Evolutionary conservation across 495 filamentous ascomycete genomes (phyloP).

Genomic region (Pyrenopolyporus hunteri): DNA sequence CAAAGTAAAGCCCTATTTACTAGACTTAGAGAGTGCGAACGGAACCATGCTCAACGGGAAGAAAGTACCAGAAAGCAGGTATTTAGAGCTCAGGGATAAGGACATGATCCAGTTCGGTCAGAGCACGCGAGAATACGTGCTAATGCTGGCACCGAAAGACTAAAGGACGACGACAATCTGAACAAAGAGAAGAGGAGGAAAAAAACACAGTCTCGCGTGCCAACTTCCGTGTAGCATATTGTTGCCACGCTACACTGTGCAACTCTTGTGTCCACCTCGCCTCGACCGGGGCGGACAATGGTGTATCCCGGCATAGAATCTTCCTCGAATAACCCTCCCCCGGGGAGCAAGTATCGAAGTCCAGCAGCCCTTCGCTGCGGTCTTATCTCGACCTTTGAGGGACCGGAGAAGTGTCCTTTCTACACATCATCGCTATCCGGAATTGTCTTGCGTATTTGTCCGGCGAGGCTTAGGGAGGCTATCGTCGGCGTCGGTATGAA

Average conservation of each 20-base stretch:
- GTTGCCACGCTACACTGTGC: conserved; percentile 20
- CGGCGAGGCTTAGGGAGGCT: conserved; percentile 25
- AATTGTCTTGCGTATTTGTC: conserved; percentile 1
- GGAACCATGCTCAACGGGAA: conserved; percentile 85
- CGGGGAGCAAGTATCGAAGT: background rate
- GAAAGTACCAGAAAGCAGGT: conserved; percentile 72
- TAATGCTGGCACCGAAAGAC: conserved; percentile 68
- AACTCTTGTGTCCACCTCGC: conserved; percentile 6
- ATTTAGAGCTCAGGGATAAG: conserved; percentile 84
- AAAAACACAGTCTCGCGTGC: conserved; percentile 1
- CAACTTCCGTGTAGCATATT: background rate
- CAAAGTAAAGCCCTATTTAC: conserved; percentile 85
- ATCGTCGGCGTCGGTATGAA: conserved; percentile 41
- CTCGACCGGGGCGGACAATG: conserved; percentile 1
- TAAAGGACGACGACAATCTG: conserved; percentile 29
- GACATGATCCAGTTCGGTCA: conserved; percentile 88
- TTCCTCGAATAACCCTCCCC: conserved; percentile 3
- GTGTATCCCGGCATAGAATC: background rate
- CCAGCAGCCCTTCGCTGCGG: background rate
- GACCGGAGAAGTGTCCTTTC: background rate
- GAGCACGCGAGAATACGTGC: conserved; percentile 84
- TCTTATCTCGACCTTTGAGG: conserved; percentile 1
- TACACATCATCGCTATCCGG: background rate
- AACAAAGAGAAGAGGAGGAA: no score
- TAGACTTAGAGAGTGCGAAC: conserved; percentile 94